Conservation (phyloP, 805 yeast genomes). For the Nakazawaea ernobii region DNA sequence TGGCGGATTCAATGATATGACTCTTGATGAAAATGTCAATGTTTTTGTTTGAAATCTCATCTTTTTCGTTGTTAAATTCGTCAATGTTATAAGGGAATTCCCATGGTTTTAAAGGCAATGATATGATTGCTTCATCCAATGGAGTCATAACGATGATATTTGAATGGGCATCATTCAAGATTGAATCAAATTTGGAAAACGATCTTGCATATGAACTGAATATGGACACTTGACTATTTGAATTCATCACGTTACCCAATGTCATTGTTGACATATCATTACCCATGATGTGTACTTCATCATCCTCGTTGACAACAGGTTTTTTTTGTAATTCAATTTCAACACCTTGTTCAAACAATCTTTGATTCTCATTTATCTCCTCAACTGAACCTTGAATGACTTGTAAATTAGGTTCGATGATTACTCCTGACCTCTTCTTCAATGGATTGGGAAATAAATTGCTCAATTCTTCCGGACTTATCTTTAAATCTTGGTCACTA, state of each 20-base stretch:
- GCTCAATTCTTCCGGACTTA: constrained; percentile 5
- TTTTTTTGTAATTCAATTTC: background rate
- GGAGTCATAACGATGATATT: constrained; percentile 63
- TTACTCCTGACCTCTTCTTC: background rate
- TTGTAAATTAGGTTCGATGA: background rate
- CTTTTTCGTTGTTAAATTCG: constrained; percentile 37
- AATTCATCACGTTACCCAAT: constrained; percentile 1
- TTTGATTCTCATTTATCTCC: constrained; percentile 3
- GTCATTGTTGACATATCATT: background rate
- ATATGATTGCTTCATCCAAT: constrained; percentile 51
- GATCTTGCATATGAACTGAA: background rate
- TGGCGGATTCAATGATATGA: constrained; percentile 43
- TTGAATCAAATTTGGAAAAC: background rate
- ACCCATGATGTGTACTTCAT: background rate
- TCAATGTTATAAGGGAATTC: constrained; percentile 58
- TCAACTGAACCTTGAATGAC: constrained; percentile 4
- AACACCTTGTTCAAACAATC: constrained; percentile 3
- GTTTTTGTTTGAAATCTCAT: constrained; percentile 44
- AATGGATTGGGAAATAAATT: constrained; percentile 6
- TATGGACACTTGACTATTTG: background rate
- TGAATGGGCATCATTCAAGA: background rate
- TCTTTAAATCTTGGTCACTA: constrained; percentile 2
- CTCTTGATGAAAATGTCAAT: constrained; percentile 52
- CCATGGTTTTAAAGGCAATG: constrained; percentile 68
- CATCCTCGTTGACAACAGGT: background rate